A percentile compares a stretch with the other conserved stretches of the same genome.
phyloP scores from a whole-genome alignment of 768 basidiomycete genomes.

The Podaxis carcinomalis region DNA sequence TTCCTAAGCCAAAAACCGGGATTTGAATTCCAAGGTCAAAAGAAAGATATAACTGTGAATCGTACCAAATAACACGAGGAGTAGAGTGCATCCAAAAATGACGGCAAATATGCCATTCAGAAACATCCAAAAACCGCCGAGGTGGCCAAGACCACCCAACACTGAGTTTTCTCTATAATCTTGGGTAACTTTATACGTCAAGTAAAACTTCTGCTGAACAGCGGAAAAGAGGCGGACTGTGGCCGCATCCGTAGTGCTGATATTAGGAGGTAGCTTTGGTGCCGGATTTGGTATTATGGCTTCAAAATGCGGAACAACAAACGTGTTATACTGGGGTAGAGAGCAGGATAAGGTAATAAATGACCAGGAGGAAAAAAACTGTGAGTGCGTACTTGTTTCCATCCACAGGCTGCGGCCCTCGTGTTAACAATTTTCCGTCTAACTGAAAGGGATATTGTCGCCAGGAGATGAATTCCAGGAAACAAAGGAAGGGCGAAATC shows the following conservation, averaged over 20 bases:
- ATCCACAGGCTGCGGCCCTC: no score
- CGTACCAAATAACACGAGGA: constrained; percentile 6
- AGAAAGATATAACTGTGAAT: no score
- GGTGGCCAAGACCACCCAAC: constrained; percentile 1
- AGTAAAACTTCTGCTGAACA: background rate
- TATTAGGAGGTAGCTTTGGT: background rate
- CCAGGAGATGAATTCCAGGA: no score
- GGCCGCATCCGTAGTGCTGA: background rate
- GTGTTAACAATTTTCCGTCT: no score
- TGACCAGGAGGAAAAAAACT: no score
- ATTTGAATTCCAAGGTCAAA: background rate
- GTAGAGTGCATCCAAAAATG: constrained; percentile 7
- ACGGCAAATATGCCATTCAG: constrained; percentile 7
- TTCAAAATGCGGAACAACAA: background rate
- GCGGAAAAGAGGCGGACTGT: background rate
- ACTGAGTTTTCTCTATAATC: constrained; percentile 10
- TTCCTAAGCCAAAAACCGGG: background rate
- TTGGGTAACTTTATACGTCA: background rate
- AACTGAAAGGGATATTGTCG: no score
- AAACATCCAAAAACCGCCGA: constrained; percentile 12
- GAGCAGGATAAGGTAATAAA: background rate
- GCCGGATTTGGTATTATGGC: background rate
- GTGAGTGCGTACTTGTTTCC: no score
- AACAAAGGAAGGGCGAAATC: no score
- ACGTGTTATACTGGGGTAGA: background rate